Evolutionary conservation across 495 filamentous ascomycete genomes (phyloP), one percentile per base, ranked within the genome.

Genomic region (Annulohypoxylon nitens): DNA sequence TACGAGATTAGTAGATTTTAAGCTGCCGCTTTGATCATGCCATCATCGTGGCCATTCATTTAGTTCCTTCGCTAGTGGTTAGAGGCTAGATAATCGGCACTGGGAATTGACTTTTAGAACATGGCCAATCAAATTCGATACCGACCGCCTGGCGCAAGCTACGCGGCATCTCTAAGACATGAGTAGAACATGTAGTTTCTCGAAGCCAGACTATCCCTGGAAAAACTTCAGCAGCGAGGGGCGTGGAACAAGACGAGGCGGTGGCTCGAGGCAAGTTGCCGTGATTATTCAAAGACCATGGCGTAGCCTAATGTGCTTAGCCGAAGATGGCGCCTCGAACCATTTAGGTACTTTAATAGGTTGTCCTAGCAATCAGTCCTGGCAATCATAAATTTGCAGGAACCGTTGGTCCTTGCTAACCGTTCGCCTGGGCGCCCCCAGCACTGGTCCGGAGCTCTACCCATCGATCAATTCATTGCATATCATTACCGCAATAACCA

Each of bases 241-340:
- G 18, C 37, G 14, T 36, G 47, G 37, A 57, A 51, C 55, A 69
- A 70, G 61, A 66, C 47, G 33, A 69, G 36, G 66, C 55, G 33
- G 37, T 48, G 55, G 66, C 60, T 61, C 64, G 51, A 64, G 41
- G 70, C 63, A 64, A 55, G 64, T 47, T 73, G 58, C 64, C 70
- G 70, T 60, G 37, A 45, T 61, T 59, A 61, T 54, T 43, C 45
- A 60, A 12, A 41, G 34, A 51, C 61, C 30, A 64, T 39, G 18
- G 59, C 41, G 18, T 37, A 50, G 23, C 16, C 53, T 64, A 68
- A 63, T 34, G n/a, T 9, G 41, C 43, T 43, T 59, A 61, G 64
- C 64, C 58, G 55, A 60, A 45, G 36, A 18, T 23, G 45, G 64
- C 64, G 54, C 53, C 18, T 25, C 30, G 18, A 23, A 26, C 62